phyloP scores from a whole-genome alignment of 176 grass and related monocot genomes.

The Eragrostis curvula region DNA sequence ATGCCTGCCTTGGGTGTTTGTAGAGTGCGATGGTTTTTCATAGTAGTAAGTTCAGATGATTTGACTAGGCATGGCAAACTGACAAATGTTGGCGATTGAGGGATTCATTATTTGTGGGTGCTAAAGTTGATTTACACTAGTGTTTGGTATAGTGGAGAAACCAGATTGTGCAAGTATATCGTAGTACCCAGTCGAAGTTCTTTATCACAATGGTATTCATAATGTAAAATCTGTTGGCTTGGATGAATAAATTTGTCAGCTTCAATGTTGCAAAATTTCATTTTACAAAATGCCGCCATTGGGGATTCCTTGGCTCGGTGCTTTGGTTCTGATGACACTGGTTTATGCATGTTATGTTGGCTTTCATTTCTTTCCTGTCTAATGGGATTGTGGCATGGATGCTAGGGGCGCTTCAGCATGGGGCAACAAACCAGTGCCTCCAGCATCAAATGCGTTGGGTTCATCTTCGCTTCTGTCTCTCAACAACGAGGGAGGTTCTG shows the following conservation, averaged over 20 bases:
- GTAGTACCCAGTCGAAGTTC: too few relatives aligned
- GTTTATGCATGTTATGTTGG: conserved; percentile 18
- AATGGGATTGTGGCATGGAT: conserved; percentile 24
- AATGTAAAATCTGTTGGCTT: too few relatives aligned
- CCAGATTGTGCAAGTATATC: not conserved
- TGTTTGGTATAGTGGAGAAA: not conserved
- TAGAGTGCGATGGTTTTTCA: not conserved
- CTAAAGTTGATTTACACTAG: not conserved
- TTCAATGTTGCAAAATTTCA: not conserved
- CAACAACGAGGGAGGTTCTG: conserved; percentile 40
- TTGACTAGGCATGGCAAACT: not conserved
- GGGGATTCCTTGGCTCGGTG: not conserved
- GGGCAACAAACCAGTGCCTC: conserved; percentile 41
- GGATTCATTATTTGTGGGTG: not conserved
- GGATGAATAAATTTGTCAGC: not conserved
- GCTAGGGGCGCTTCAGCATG: conserved; percentile 55
- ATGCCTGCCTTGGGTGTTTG: not conserved
- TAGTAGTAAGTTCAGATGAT: not conserved
- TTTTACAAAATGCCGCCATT: not conserved
- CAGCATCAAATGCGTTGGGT: conserved; percentile 61
- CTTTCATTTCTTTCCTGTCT: conserved; percentile 11
- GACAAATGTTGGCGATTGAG: too few relatives aligned
- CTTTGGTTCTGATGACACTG: not conserved
- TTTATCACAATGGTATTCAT: too few relatives aligned
- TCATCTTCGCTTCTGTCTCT: conserved; percentile 57